Evolutionary conservation across 1,284 basidiomycete species (phyloP).

Genomic region (Austroboletus rostrupii): DNA sequence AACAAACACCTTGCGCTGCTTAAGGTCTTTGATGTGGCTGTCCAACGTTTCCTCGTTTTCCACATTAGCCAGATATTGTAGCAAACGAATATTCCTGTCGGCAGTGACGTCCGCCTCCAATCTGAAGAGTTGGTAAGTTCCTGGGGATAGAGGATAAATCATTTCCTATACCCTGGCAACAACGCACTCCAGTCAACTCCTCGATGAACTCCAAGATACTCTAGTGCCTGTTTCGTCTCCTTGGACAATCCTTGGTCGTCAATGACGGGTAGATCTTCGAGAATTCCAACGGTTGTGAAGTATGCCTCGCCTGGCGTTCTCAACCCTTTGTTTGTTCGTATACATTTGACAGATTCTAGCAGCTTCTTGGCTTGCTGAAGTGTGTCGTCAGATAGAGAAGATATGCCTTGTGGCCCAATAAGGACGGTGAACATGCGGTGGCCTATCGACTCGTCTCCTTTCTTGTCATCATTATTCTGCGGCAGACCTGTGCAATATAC

Average conservation of each 20-base stretch:
- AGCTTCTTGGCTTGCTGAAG: not conserved
- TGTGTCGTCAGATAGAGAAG: not conserved
- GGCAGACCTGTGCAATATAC: not conserved
- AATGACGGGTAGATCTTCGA: not conserved
- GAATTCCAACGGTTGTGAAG: not conserved
- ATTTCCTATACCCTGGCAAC: not conserved
- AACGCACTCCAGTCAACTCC: slow-evolving; percentile 9
- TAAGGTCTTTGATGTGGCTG: not conserved
- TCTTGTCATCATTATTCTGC: not conserved
- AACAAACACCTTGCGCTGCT: slow-evolving; percentile 7
- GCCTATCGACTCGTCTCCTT: not conserved
- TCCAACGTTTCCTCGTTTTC: not conserved
- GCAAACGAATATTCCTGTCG: slow-evolving; percentile 13
- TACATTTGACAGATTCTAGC: not conserved
- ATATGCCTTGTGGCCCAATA: not conserved
- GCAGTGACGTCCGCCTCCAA: slow-evolving; percentile 11
- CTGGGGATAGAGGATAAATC: not conserved
- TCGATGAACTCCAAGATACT: slow-evolving; percentile 2
- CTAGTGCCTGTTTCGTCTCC: not conserved
- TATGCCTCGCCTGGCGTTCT: not conserved
- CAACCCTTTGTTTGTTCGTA: not conserved
- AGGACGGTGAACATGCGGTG: not conserved
- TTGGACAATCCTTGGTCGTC: not conserved
- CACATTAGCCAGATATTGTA: not conserved
- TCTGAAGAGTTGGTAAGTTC: slow-evolving; percentile 5